These are phyloP conservation scores for Globisporangium middletonii DNA, from an alignment of 352 stramenopile species.

Conservation along the genomic window DNA sequence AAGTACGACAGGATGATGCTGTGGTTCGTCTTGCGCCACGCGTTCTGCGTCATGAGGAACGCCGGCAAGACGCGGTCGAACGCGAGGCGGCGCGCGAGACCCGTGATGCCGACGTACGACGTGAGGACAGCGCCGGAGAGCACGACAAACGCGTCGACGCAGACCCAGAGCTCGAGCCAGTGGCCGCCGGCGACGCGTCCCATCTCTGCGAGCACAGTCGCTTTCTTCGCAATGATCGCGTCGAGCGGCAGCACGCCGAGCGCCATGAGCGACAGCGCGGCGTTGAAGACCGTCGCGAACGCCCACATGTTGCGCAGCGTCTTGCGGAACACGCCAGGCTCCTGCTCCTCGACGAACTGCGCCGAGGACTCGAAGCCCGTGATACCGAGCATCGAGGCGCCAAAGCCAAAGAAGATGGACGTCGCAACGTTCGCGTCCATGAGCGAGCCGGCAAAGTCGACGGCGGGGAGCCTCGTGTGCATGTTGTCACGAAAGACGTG, in stretches of 20 bases:
- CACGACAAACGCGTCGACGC: slow-evolving; percentile 84
- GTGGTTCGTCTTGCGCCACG: slow-evolving; percentile 63
- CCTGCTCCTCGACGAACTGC: slow-evolving; percentile 86
- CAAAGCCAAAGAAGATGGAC: slow-evolving; percentile 68
- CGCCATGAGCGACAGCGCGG: slow-evolving; percentile 50
- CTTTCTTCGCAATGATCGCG: slow-evolving; percentile 42
- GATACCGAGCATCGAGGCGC: slow-evolving; percentile 80
- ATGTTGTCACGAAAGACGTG: slow-evolving; percentile 64
- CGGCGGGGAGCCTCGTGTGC: slow-evolving; percentile 35
- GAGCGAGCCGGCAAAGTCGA: slow-evolving; percentile 45
- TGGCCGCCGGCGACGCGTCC: slow-evolving; percentile 26
- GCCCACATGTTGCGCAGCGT: slow-evolving; percentile 77
- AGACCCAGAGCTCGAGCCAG: slow-evolving; percentile 50
- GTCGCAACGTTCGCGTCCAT: slow-evolving; percentile 33
- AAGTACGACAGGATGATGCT: slow-evolving; percentile 75
- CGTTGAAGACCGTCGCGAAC: slow-evolving; percentile 81
- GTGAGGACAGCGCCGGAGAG: slow-evolving; percentile 81
- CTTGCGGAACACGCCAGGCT: slow-evolving; percentile 66
- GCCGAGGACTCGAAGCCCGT: slow-evolving; percentile 85
- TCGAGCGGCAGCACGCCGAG: slow-evolving; percentile 74
- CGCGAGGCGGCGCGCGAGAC: slow-evolving; percentile 62
- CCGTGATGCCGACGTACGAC: slow-evolving; percentile 76
- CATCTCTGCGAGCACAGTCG: slow-evolving; percentile 66
- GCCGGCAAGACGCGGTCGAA: slow-evolving; percentile 53
- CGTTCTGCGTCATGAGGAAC: slow-evolving; percentile 52